These are phyloP conservation scores for Salix exigua DNA, from an alignment of 345 rosid species.

Conservation along the genomic window DNA sequence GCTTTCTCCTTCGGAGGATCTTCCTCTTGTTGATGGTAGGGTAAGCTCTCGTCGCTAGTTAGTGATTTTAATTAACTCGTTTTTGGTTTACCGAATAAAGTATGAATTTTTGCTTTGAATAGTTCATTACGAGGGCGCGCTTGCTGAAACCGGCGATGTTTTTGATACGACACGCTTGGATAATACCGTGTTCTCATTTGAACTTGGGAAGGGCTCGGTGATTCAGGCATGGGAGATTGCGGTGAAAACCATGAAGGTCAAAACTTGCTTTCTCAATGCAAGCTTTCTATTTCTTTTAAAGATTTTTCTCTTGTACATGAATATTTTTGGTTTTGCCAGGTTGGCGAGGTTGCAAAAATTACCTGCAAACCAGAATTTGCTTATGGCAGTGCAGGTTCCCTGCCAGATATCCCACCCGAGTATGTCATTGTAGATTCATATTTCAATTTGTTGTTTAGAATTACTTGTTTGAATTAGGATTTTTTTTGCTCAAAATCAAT, in stretches of 20 bases:
- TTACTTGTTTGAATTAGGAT: background rate
- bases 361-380: slow-evolving; percentile 95
- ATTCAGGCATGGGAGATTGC: slow-evolving; percentile 91
- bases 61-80: background rate
- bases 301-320: background rate
- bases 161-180: slow-evolving; percentile 88
- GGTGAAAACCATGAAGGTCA: slow-evolving; percentile 80
- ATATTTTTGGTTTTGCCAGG: slow-evolving; percentile 38
- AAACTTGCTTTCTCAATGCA: background rate
- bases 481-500: background rate
- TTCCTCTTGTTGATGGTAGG: slow-evolving; percentile 93
- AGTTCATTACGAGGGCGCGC: slow-evolving; percentile 88
- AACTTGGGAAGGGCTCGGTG: slow-evolving; percentile 76
- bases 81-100: background rate
- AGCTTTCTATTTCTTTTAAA: background rate
- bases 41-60: slow-evolving; percentile 28
- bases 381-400: slow-evolving; percentile 82
- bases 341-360: slow-evolving; percentile 91
- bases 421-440: slow-evolving; percentile 27
- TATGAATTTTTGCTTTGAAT: slow-evolving; percentile 16
- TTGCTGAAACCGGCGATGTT: slow-evolving; percentile 78
- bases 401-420: slow-evolving; percentile 89
- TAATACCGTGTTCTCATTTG: slow-evolving; percentile 82
- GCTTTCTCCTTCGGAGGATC: slow-evolving; percentile 59
- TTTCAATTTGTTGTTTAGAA: background rate